Percentiles rank a stretch among this genome's conserved stretches.
These are phyloP conservation scores for Wickerhamiella galacta DNA, from an alignment of 805 yeast species.

Conservation along the genomic window DNA sequence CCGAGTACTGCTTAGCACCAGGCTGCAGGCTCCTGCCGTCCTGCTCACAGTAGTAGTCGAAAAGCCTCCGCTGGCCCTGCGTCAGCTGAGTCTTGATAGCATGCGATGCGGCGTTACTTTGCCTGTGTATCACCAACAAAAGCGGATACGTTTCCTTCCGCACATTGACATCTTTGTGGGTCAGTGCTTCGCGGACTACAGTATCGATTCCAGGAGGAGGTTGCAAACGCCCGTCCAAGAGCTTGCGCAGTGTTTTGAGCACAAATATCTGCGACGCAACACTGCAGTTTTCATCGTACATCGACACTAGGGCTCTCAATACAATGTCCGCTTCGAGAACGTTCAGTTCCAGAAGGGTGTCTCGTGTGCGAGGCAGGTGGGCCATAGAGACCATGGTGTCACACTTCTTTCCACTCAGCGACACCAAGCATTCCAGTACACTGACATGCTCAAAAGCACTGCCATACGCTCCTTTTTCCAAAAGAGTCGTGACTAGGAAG, in stretches of 20 bases:
- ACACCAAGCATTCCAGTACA: background rate
- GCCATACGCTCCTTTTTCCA: slow-evolving; percentile 6
- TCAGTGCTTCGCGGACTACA: slow-evolving; percentile 7
- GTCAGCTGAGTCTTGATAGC: slow-evolving; percentile 10
- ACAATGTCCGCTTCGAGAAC: background rate
- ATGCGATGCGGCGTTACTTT: slow-evolving; percentile 6
- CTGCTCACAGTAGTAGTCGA: slow-evolving; percentile 13
- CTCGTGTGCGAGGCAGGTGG: slow-evolving; percentile 13
- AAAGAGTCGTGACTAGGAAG: slow-evolving; percentile 10
- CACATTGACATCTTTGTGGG: slow-evolving; percentile 14
- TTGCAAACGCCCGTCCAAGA: background rate
- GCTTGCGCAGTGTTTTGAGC: slow-evolving; percentile 2
- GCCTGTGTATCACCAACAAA: slow-evolving; percentile 10
- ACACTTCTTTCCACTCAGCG: background rate
- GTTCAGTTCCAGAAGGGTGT: slow-evolving; percentile 7
- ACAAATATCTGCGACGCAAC: slow-evolving; percentile 2
- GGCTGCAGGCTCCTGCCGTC: too few relatives aligned
- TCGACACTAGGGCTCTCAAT: background rate
- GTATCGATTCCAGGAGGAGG: slow-evolving; percentile 4
- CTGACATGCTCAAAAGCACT: slow-evolving; percentile 8
- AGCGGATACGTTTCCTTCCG: slow-evolving; percentile 19
- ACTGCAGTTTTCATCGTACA: background rate
- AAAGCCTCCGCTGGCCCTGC: slow-evolving; percentile 17
- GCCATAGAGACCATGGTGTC: too few relatives aligned
- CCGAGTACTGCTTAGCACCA: too few relatives aligned